Conservation (phyloP, 345 rosid species). For the Eucalyptus curtisii region DNA sequence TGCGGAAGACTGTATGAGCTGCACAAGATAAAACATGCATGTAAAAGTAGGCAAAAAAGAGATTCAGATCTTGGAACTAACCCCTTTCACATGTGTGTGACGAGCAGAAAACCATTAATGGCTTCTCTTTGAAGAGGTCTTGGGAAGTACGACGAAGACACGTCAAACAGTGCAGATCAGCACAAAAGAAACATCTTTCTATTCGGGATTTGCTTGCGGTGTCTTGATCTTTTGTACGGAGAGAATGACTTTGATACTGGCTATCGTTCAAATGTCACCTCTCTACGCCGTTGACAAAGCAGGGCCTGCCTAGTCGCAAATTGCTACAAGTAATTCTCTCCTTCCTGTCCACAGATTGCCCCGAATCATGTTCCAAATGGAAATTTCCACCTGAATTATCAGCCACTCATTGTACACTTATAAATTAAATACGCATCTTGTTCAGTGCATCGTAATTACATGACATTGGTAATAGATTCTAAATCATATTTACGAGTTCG, state of each 20-base stretch:
- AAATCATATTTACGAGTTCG: background rate
- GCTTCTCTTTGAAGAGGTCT: background rate
- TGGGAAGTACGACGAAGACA: background rate
- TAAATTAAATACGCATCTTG: too few relatives aligned
- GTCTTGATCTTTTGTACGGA: background rate
- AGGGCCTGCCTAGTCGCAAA: background rate
- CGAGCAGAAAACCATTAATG: background rate
- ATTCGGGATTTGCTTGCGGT: background rate
- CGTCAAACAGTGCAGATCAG: background rate
- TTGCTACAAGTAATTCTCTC: background rate
- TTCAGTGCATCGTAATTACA: background rate
- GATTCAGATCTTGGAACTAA: too few relatives aligned
- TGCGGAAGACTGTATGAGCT: background rate
- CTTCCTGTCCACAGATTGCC: background rate
- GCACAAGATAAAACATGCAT: background rate
- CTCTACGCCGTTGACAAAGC: background rate
- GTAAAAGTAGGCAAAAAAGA: too few relatives aligned
- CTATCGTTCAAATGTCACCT: background rate
- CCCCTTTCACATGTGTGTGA: too few relatives aligned
- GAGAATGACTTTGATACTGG: background rate
- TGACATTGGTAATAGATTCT: background rate
- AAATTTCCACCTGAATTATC: background rate
- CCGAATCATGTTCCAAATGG: background rate
- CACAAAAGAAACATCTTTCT: background rate
- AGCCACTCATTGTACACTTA: background rate